These are phyloP conservation scores for Zymoseptoria passerinii DNA, from an alignment of 2,329 filamentous ascomycete species.

Conservation along the genomic window DNA sequence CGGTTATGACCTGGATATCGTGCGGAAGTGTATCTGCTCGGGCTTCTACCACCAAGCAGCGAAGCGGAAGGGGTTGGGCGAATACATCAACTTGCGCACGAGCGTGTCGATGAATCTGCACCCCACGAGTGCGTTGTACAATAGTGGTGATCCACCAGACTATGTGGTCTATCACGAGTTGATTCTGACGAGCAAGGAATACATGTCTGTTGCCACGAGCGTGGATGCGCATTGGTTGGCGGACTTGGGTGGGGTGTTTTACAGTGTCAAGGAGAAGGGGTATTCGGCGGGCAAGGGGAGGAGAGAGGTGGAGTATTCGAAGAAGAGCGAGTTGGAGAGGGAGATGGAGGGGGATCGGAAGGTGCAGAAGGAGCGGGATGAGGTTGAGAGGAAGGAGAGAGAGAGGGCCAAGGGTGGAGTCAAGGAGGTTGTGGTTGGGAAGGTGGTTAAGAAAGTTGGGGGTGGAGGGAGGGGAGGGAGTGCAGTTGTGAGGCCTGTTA, in stretches of 20 bases:
- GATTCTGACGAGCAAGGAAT: conserved; percentile 92
- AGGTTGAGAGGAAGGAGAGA: conserved; percentile 9
- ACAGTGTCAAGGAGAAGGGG: conserved; percentile 94
- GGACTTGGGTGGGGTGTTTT: conserved; percentile 93
- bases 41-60: conserved; percentile 98
- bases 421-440: conserved; percentile 3
- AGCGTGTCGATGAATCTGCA: conserved; percentile 91
- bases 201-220: conserved; percentile 93
- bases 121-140: conserved; percentile 87
- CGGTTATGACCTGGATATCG: conserved; percentile 93
- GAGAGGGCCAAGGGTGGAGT: background rate
- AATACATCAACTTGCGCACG: conserved; percentile 94
- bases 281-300: conserved; percentile 35
- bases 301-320: conserved; percentile 26
- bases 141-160: conserved; percentile 85
- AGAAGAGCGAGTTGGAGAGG: conserved; percentile 24
- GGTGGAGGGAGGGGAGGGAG: conserved; percentile 13
- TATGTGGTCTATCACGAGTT: conserved; percentile 98
- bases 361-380: conserved; percentile 11
- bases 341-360: conserved; percentile 24
- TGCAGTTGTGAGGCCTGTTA: conserved; percentile 26
- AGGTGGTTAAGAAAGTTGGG: conserved; percentile 14
- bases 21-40: conserved; percentile 92
- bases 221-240: conserved; percentile 97
- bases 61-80: conserved; percentile 89